Percentiles rank a stretch among this genome's conserved stretches.
Evolutionary conservation across 495 filamentous ascomycete species (phyloP).

Genomic region (Bombardia bombarda): DNA sequence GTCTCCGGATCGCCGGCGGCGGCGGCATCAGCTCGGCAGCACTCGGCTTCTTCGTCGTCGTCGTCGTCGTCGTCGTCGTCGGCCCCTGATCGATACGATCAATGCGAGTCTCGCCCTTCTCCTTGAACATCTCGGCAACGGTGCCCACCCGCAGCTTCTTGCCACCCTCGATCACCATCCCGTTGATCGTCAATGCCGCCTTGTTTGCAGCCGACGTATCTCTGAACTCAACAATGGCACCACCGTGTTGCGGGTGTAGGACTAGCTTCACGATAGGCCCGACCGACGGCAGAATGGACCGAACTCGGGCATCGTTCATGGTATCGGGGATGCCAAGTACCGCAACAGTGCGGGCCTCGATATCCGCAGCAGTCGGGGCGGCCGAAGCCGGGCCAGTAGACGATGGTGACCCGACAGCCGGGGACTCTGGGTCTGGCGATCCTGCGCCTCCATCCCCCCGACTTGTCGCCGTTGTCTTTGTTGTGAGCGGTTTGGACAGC

Average conservation of each 20-base stretch:
- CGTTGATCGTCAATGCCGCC: conserved; percentile 66
- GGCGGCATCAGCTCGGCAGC: conserved; percentile 39
- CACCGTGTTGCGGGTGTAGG: conserved; percentile 69
- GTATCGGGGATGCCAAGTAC: conserved; percentile 64
- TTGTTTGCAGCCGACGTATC: conserved; percentile 64
- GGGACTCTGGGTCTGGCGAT: conserved; percentile 9
- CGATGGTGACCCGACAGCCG: conserved; percentile 15
- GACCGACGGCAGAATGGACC: conserved; percentile 55
- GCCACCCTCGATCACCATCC: conserved; percentile 56
- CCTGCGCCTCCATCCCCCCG: conserved; percentile 2
- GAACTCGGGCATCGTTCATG: conserved; percentile 61
- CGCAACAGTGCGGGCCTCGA: conserved; percentile 48
- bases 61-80: conserved; percentile 18
- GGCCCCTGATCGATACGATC: conserved; percentile 41
- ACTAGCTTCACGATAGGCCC: conserved; percentile 56
- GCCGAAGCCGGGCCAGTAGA: conserved; percentile 22
- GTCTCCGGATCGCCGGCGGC: conserved; percentile 48
- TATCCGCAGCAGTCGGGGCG: conserved; percentile 19
- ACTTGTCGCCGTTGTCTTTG: conserved; percentile 34
- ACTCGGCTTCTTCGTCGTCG: conserved; percentile 29
- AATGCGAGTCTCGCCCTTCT: conserved; percentile 46
- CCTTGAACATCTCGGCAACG: conserved; percentile 56
- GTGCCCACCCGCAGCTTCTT: conserved; percentile 61
- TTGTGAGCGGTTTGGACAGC: conserved; percentile 39
- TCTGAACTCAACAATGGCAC: conserved; percentile 79